These are phyloP conservation scores for Raphidocelis subcapitata DNA, from an alignment of 139 green algal genomes.

Conservation along the genomic window DNA sequence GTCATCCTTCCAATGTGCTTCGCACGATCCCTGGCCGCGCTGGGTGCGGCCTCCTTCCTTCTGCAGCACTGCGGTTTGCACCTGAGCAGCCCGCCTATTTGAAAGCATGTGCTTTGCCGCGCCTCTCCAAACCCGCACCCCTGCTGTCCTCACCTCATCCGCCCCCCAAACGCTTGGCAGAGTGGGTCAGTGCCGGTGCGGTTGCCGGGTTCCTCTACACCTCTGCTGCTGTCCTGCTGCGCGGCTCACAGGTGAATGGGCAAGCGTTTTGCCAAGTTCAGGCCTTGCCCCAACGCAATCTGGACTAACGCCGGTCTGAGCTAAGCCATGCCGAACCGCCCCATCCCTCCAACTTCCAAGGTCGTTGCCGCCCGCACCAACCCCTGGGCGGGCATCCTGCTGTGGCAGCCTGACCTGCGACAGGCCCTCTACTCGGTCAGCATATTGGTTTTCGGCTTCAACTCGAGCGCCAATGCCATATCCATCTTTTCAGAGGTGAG, in stretches of 20 bases:
- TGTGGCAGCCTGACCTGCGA: conserved; percentile 38
- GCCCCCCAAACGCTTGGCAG: conserved; percentile 14
- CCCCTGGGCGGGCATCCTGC: conserved; percentile 19
- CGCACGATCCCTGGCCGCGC: conserved; percentile 17
- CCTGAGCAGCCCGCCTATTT: too few species aligned
- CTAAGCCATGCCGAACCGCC: too few species aligned
- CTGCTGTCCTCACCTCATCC: too few species aligned
- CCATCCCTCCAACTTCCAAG: too few species aligned
- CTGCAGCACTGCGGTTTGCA: too few species aligned
- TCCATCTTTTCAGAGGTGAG: conserved; percentile 33
- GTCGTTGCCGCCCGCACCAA: conserved; percentile 12
- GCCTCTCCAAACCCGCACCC: too few species aligned
- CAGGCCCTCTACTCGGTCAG: conserved; percentile 55
- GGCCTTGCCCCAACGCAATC: neutral
- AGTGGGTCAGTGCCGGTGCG: conserved; percentile 43
- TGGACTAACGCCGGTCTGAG: too few species aligned
- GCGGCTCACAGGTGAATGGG: conserved; percentile 4
- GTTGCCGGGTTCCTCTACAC: conserved; percentile 59
- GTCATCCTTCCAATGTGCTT: conserved; percentile 66
- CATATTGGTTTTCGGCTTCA: conserved; percentile 81
- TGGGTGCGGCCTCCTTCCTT: conserved; percentile 3
- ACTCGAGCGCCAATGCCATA: conserved; percentile 67
- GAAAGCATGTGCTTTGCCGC: too few species aligned
- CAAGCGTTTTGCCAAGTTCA: neutral
- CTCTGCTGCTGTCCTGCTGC: conserved; percentile 27